Base-by-base conservation (phyloP, 1,139 yeast genomes). In the Scheffersomyces illinoinensis region DNA sequence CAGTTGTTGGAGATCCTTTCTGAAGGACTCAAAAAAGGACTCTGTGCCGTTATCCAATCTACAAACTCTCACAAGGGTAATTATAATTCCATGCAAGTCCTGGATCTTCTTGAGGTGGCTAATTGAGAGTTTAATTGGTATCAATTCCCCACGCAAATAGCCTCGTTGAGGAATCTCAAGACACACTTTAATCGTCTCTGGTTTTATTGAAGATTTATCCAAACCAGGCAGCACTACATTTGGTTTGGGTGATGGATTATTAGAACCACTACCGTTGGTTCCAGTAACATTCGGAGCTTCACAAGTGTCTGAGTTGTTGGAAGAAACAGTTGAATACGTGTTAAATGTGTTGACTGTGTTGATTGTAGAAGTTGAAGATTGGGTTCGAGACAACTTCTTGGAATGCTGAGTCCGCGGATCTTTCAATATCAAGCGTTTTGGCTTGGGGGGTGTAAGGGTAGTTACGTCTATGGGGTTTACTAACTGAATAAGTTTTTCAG, bases 1-100 rank as follows among this genome's bases (percentile, higher is more conserved):
- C 53, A 85, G 82, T 72, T 93, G 98, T 50, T 89, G 86, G 20
- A 93, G 77, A 69, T 93, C 98, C 70, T 93, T 93, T 62, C 98
- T 79, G 71, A 89, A 92, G 0, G 96, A 88, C 68, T 91, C 96
- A 53, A 86, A 79, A 33, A 86, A 81, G 19, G 86, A 82, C 56
- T 84, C 89, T 2, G 86, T 86, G 0, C 90, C 90, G 61, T 85
- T 81, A 62, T 89, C 90, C 51, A 93, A 85, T 24, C 96, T 79
- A 63, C 97, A 91, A 7, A 93, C 89, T 57, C 98, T 77, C 8
- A 91, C 91, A 56, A 93, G 77, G 0, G 97, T 92, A 19, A 91
- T 84, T 12, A 92, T 89, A 5, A 91, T 83, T 0, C 97, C 97
- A 54, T 86, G 85, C n/a, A 89, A 75, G 62, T 89, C 90, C 66